These are phyloP conservation scores for Coemansia biformis DNA, from an alignment of 192 early-diverging fungal genomes.

Conservation along the genomic window DNA sequence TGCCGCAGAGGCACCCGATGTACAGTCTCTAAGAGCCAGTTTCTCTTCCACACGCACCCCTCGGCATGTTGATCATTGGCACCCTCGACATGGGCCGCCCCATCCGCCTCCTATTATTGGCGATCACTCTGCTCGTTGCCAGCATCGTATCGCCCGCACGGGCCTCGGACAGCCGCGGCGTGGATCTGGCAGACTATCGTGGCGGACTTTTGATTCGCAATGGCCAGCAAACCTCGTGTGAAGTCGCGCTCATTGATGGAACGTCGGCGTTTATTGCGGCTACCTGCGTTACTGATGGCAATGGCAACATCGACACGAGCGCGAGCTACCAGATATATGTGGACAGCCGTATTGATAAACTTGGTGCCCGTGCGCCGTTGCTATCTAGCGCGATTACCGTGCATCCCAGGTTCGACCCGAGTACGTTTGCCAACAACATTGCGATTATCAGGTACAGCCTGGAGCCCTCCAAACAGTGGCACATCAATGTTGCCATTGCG, in stretches of 20 bases:
- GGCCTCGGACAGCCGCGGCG: background rate
- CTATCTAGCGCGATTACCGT: constrained; percentile 5
- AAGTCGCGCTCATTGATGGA: constrained; percentile 37
- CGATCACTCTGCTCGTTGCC: background rate
- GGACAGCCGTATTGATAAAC: constrained; percentile 1
- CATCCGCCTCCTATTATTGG: too few species aligned
- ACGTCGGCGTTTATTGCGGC: constrained; percentile 33
- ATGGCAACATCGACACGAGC: constrained; percentile 8
- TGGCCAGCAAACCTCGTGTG: constrained; percentile 31
- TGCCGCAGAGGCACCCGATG: too few species aligned
- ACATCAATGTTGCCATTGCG: constrained; percentile 18
- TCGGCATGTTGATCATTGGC: too few species aligned
- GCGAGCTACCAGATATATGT: constrained; percentile 16
- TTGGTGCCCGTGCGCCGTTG: background rate
- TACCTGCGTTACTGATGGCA: constrained; percentile 21
- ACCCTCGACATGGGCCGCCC: too few species aligned
- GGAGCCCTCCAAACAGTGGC: constrained; percentile 6
- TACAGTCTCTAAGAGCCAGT: too few species aligned
- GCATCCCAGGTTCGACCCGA: constrained; percentile 19
- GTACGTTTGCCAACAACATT: constrained; percentile 37
- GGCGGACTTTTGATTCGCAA: constrained; percentile 29
- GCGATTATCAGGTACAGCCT: constrained; percentile 20
- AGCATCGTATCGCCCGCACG: background rate
- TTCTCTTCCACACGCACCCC: too few species aligned
- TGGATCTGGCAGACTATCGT: background rate